Evolutionary conservation across 202 grass and related monocot genomes (phyloP), one percentile per base, ranked within the genome.

Genomic region (Carex sylvatica): DNA sequence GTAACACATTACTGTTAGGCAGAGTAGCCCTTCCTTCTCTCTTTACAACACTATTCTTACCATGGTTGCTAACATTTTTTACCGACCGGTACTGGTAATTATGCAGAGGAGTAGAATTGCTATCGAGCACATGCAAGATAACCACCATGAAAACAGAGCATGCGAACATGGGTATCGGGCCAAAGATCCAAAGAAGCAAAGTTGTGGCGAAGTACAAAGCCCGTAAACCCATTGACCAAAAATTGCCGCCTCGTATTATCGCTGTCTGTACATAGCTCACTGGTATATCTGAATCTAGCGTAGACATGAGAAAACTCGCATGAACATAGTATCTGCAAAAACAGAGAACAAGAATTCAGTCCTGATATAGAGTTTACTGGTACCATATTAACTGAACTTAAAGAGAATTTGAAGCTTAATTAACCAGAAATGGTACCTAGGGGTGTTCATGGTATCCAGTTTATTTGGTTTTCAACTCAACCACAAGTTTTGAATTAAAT

Each of bases 111-210:
- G 90, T 87, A 23, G 88, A 83, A 74, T 91, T 98, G 66, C 65
- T 88, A 80, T 98, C 95, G 1, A 95, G 88, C 65, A 93, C 74
- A 64, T 98, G 90, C 3, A 98, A 85, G 61, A 93, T 87, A 65
- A 74, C 31, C 67, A 95, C 95, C 95, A 91, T 95, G 51, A 90
- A 78, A 10, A 98, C 24, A 0, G 95, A 93, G 83, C 92, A 93
- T 12, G 69, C 44, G 0, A 98, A 95, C 95, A 95, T 98, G 0
- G 91, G 91, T 33, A 98, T 90, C 0, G 92, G 95, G 8, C 92
- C 92, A 3, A 98, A 98, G 79, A 98, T 90, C 95, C 95, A 98
- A 61, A 95, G 92, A 52, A 98, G 86, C 89, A 98, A 79, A 0
- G 92, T 89, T 0, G 95, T 98, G 1, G 92, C 92, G 0, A 98